These are phyloP conservation scores for Diaporthe sp. DNA, from an alignment of 2,329 filamentous ascomycete species.

Conservation along the genomic window DNA sequence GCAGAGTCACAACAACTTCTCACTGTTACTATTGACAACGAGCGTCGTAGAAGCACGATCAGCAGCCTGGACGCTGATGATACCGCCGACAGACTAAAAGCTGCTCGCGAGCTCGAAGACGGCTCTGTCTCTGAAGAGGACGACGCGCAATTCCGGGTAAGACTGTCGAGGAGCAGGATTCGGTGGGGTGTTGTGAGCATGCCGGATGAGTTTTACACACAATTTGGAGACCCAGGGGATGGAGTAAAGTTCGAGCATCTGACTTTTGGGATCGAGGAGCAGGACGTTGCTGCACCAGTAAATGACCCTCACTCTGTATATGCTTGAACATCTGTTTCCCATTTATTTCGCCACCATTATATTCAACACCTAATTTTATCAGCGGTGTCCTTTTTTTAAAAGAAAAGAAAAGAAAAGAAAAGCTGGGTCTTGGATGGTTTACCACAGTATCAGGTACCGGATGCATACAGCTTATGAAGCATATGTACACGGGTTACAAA, in stretches of 20 bases:
- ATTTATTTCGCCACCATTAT: no score
- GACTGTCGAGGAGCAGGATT: neutral
- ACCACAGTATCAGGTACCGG: no score
- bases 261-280: conserved; percentile 4
- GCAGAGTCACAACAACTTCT: neutral
- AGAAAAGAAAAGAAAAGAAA: no score
- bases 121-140: neutral
- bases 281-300: neutral
- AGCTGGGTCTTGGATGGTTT: no score
- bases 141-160: neutral
- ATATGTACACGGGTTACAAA: no score
- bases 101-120: neutral
- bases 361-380: no score
- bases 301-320: conserved; percentile 41
- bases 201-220: neutral
- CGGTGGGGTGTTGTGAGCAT: conserved; percentile 6
- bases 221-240: neutral
- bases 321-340: no score
- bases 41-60: no score
- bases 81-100: neutral
- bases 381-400: no score
- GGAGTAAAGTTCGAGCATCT: neutral
- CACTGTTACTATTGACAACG: neutral
- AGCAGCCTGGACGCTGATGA: neutral
- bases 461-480: no score